Evolutionary conservation across 352 stramenopile genomes (phyloP).

Genomic region (Phytophthora tentaculata): DNA sequence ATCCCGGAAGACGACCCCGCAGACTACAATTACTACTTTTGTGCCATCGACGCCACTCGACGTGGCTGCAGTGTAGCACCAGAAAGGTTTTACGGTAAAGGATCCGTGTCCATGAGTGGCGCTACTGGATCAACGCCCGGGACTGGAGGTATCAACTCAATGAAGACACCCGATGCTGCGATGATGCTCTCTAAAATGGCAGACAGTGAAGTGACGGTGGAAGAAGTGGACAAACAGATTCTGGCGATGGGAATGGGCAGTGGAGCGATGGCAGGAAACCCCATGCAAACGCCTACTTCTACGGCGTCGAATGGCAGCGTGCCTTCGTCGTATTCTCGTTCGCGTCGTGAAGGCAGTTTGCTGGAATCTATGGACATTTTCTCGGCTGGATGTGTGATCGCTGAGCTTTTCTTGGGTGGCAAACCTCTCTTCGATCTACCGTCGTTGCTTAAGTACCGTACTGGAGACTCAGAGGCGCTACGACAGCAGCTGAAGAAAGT

Average conservation of each 20-base stretch:
- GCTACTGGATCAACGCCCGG: conserved; percentile 21
- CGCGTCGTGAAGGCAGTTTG: conserved; percentile 66
- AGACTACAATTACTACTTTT: conserved; percentile 97
- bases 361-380: conserved; percentile 98
- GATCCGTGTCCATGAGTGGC: conserved; percentile 14
- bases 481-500: conserved; percentile 93
- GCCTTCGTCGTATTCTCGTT: conserved; percentile 46
- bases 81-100: conserved; percentile 80
- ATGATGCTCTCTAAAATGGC: conserved; percentile 76
- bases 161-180: conserved; percentile 59
- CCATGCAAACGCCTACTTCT: conserved; percentile 34
- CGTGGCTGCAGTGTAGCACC: conserved; percentile 96
- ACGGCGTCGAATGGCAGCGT: conserved; percentile 30
- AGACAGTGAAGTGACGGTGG: conserved; percentile 69
- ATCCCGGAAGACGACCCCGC: conserved; percentile 96
- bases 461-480: conserved; percentile 73
- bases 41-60: conserved; percentile 80
- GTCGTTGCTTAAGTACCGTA: conserved; percentile 89
- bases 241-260: conserved; percentile 56
- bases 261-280: conserved; percentile 29
- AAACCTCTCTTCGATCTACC: conserved; percentile 96
- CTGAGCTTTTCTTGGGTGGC: conserved; percentile 96
- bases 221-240: conserved; percentile 83
- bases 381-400: conserved; percentile 97
- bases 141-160: conserved; percentile 24